Percentiles rank a stretch among this genome's conserved stretches.
These are phyloP conservation scores for Hanseniaspora guilliermondii DNA, from an alignment of 805 yeast species.

Conservation along the genomic window DNA sequence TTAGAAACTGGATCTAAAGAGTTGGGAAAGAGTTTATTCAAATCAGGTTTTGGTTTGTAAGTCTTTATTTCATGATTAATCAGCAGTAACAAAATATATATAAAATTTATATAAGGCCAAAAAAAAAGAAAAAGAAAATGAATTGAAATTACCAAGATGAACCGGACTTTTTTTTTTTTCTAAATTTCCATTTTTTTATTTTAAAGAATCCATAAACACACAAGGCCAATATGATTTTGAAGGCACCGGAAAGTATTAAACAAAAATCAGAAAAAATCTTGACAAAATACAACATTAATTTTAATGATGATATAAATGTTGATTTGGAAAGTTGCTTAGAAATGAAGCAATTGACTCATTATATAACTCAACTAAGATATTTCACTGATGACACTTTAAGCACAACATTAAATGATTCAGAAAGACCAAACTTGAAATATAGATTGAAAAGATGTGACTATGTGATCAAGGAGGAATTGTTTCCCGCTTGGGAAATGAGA, in stretches of 20 bases:
- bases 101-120: too few relatives aligned
- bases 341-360: conserved; percentile 8
- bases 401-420: conserved; percentile 32
- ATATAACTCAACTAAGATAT: conserved; percentile 20
- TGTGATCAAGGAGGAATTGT: conserved; percentile 29
- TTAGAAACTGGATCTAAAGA: conserved; percentile 40
- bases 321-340: conserved; percentile 3
- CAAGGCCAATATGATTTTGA: background rate
- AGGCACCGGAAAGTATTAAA: background rate
- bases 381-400: conserved; percentile 36
- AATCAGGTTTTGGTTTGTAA: conserved; percentile 42
- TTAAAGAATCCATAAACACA: too few relatives aligned
- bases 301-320: background rate
- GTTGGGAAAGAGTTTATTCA: conserved; percentile 40
- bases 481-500: conserved; percentile 38
- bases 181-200: too few relatives aligned
- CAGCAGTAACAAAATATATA: background rate
- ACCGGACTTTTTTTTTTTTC: too few relatives aligned
- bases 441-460: conserved; percentile 26
- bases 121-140: too few relatives aligned
- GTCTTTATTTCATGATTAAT: background rate
- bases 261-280: background rate
- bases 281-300: background rate
- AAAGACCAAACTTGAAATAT: conserved; percentile 20
- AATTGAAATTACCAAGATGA: too few relatives aligned